Conservation (phyloP, 108 stramenopile genomes). For the Asterionellopsis glacialis region DNA sequence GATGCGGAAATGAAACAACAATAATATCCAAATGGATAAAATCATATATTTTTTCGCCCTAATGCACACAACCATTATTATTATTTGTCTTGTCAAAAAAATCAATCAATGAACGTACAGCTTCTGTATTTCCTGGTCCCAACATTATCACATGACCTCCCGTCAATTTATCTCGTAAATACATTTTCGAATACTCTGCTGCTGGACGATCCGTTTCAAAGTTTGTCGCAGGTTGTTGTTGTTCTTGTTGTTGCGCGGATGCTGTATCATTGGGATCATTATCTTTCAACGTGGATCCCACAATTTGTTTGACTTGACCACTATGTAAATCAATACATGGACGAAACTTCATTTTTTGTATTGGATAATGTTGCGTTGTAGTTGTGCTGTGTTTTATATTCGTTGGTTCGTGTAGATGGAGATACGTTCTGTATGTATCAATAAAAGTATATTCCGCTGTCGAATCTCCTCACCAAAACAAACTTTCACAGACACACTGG, state of each 20-base stretch:
- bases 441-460: too few species aligned
- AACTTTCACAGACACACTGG: too few species aligned
- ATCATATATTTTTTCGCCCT: too few species aligned
- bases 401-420: too few species aligned
- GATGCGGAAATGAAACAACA: too few species aligned
- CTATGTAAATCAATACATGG: slow-evolving; percentile 98
- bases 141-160: slow-evolving; percentile 99
- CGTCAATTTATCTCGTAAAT: slow-evolving; percentile 62
- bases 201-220: slow-evolving; percentile 84
- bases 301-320: slow-evolving; percentile 98
- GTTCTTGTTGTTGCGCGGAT: too few species aligned
- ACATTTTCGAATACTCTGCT: slow-evolving; percentile 70
- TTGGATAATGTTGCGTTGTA: too few species aligned
- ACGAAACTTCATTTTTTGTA: slow-evolving; percentile 98
- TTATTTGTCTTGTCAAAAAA: neutral
- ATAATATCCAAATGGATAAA: too few species aligned
- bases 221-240: slow-evolving; percentile 55
- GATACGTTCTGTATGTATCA: too few species aligned
- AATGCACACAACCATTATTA: neutral
- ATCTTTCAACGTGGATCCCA: slow-evolving; percentile 86
- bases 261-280: slow-evolving; percentile 13
- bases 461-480: too few species aligned
- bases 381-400: too few species aligned
- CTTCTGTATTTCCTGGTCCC: slow-evolving; percentile 86
- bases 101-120: slow-evolving; percentile 43